Evolutionary conservation across 108 stramenopile species (phyloP).

Genomic region (Skeletonema marinoi): DNA sequence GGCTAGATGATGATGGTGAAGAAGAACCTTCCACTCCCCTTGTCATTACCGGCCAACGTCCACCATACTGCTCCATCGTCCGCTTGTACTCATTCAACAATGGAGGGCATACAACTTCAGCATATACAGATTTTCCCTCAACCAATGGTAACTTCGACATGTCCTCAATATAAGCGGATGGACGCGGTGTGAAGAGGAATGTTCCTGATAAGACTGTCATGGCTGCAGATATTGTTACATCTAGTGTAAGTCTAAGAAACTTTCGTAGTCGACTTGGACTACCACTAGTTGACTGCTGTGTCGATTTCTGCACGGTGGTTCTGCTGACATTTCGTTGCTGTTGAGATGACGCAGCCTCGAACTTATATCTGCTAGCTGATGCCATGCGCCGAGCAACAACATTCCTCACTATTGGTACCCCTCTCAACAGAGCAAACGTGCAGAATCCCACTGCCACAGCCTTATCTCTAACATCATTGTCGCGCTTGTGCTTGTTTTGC

Average conservation of each 20-base stretch:
- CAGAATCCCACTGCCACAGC: slow-evolving; percentile 21
- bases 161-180: slow-evolving; percentile 44
- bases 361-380: background rate
- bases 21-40: background rate
- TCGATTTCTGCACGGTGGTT: background rate
- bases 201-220: slow-evolving; percentile 32
- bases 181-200: slow-evolving; percentile 43
- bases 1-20: background rate
- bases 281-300: background rate
- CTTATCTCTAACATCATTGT: slow-evolving; percentile 23
- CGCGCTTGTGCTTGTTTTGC: slow-evolving; percentile 36
- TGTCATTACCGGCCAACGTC: slow-evolving; percentile 37
- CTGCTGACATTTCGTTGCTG: background rate
- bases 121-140: slow-evolving; percentile 42
- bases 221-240: slow-evolving; percentile 22
- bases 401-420: slow-evolving; percentile 8
- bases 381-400: background rate
- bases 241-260: slow-evolving; percentile 19
- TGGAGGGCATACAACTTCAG: slow-evolving; percentile 49
- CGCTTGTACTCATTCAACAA: slow-evolving; percentile 40
- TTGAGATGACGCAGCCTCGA: slow-evolving; percentile 9
- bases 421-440: slow-evolving; percentile 17
- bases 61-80: slow-evolving; percentile 30
- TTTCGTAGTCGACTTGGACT: slow-evolving; percentile 11
- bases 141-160: slow-evolving; percentile 47